Evolutionary conservation across 257 asterid genomes (phyloP).

Genomic region (Dorcoceras hygrometricum): DNA sequence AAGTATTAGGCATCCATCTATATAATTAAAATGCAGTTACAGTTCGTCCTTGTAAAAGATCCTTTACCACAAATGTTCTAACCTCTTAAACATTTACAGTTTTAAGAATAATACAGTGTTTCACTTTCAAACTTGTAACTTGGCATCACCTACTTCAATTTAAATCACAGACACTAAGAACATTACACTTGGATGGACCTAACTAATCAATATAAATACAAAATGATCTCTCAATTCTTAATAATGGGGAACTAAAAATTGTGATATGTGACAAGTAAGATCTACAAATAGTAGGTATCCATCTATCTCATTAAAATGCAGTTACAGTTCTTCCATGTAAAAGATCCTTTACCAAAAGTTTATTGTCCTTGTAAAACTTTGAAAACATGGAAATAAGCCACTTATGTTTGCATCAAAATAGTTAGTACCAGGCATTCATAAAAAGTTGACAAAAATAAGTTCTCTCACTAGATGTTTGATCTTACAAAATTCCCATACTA

Average conservation of each 20-base stretch:
- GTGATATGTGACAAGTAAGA: neutral
- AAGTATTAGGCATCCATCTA: neutral
- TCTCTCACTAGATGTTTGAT: neutral
- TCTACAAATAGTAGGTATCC: neutral
- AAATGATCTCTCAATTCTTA: neutral
- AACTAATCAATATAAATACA: neutral
- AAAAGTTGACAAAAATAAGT: neutral
- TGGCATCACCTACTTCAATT: too few species aligned
- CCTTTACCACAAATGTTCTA: too few species aligned
- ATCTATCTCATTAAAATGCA: neutral
- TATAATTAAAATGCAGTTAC: neutral
- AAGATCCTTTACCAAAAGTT: neutral
- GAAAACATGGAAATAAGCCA: neutral
- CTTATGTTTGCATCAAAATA: neutral
- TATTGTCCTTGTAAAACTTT: neutral
- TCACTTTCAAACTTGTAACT: too few species aligned
- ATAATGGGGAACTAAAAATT: neutral
- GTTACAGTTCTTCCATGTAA: conserved; percentile 4
- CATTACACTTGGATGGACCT: neutral
- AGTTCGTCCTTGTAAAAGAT: conserved; percentile 7
- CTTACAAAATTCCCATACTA: neutral
- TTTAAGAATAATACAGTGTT: too few species aligned
- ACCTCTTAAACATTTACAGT: too few species aligned
- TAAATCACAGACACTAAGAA: too few species aligned
- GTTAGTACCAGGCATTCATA: neutral